Percentiles rank a stretch among this genome's conserved stretches.
Evolutionary conservation across 139 green algal genomes (phyloP).

Genomic region (Edaphochlamys debaryana): DNA sequence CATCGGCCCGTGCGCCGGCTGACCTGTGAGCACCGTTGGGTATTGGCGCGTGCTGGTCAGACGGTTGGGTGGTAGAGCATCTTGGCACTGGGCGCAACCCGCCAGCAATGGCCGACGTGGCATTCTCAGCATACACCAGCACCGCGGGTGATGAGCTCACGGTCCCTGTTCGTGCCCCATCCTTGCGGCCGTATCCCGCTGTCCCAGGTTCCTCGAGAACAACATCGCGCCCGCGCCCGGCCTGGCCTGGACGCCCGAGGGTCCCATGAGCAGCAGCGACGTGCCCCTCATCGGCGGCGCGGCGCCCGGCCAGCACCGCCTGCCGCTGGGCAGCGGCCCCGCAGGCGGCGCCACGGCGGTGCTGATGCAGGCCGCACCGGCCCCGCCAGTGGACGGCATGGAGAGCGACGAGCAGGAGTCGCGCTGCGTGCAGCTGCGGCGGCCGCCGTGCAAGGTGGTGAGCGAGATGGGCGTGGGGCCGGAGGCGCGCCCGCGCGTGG

Average conservation of each 20-base stretch:
- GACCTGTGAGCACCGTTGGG: too few relatives aligned
- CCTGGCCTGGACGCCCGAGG: background rate
- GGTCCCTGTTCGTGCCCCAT: background rate
- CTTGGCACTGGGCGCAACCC: too few relatives aligned
- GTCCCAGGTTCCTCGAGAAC: too few relatives aligned
- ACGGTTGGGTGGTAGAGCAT: too few relatives aligned
- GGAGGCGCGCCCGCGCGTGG: background rate
- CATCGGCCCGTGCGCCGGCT: too few relatives aligned
- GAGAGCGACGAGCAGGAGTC: conserved; percentile 8
- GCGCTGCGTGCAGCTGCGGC: conserved; percentile 19
- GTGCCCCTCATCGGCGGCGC: background rate
- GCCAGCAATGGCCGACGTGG: background rate
- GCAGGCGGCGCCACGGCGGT: background rate
- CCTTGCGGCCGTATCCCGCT: too few relatives aligned
- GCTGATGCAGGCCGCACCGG: background rate
- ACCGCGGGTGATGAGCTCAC: background rate
- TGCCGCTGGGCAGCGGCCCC: too few relatives aligned
- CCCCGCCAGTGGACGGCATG: conserved; percentile 6
- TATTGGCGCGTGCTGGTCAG: too few relatives aligned
- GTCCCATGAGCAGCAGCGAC: background rate
- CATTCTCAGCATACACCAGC: background rate
- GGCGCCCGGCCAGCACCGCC: too few relatives aligned
- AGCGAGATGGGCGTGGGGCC: background rate
- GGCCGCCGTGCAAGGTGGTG: background rate
- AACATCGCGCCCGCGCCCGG: background rate